phyloP scores from a whole-genome alignment of 2,329 filamentous ascomycete species.

The Colletotrichum ledebouriae region DNA sequence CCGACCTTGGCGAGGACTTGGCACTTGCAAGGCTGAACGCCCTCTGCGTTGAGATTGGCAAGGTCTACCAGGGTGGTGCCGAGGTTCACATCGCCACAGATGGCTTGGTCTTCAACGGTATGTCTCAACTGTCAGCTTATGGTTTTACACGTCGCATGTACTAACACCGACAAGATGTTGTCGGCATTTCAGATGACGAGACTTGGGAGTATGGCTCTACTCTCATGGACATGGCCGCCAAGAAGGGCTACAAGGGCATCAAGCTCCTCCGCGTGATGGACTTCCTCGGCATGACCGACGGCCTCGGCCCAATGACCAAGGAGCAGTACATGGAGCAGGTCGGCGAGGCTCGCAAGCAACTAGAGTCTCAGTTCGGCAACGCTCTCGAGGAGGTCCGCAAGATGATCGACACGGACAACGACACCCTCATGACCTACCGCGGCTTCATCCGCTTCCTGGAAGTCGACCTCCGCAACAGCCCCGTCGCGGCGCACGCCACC shows the following conservation, averaged over 20 bases:
- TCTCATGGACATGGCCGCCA: conserved; percentile 52
- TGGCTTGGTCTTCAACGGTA: conserved; percentile 53
- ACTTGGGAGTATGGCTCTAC: conserved; percentile 57
- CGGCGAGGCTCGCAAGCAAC: conserved; percentile 32
- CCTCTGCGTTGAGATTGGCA: conserved; percentile 54
- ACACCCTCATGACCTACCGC: conserved; percentile 44
- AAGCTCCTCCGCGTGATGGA: conserved; percentile 55
- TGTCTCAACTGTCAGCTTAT: background rate
- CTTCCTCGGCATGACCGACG: conserved; percentile 47
- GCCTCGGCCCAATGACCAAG: conserved; percentile 39
- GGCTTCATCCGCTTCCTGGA: conserved; percentile 44
- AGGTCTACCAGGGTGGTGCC: conserved; percentile 55
- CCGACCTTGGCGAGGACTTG: conserved; percentile 58
- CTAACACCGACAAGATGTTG: conserved; percentile 52
- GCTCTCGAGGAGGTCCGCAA: conserved; percentile 35
- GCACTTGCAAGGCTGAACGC: conserved; percentile 55
- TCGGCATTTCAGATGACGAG: conserved; percentile 56
- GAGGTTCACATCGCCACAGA: conserved; percentile 58
- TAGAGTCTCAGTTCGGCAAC: conserved; percentile 40
- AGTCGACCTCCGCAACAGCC: conserved; percentile 38
- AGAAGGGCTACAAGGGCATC: conserved; percentile 50
- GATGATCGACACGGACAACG: conserved; percentile 43
- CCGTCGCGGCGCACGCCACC: conserved; percentile 27
- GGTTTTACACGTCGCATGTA: background rate
- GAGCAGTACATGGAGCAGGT: conserved; percentile 36